These are phyloP conservation scores for Nidularia pulvinata DNA, from an alignment of 768 basidiomycete genomes.

Conservation along the genomic window DNA sequence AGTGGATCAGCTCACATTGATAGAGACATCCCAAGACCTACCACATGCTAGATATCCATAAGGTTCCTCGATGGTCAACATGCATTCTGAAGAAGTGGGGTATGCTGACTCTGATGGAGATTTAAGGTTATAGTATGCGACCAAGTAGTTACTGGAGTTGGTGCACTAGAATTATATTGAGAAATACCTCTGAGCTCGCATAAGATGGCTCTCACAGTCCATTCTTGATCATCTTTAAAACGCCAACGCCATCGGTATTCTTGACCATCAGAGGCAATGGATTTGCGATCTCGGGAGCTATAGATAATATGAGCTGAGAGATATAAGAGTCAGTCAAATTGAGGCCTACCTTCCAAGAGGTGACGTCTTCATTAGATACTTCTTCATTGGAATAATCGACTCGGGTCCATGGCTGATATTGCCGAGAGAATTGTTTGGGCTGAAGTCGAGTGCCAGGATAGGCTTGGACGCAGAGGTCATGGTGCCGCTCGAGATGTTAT, in stretches of 20 bases:
- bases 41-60: constrained; percentile 57
- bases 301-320: constrained; percentile 2
- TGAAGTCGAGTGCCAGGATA: constrained; percentile 50
- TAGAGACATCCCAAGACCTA: constrained; percentile 19
- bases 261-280: constrained; percentile 57
- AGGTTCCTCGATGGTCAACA: constrained; percentile 62
- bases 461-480: constrained; percentile 26
- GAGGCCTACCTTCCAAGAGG: constrained; percentile 38
- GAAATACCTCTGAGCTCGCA: background rate
- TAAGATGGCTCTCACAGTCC: constrained; percentile 49
- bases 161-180: constrained; percentile 42
- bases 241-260: constrained; percentile 63
- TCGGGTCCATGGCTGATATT: constrained; percentile 43
- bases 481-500: constrained; percentile 32
- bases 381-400: constrained; percentile 39
- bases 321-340: constrained; percentile 1
- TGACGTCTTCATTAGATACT: constrained; percentile 46
- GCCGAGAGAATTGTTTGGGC: constrained; percentile 46
- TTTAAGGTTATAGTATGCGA: constrained; percentile 64
- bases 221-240: constrained; percentile 50
- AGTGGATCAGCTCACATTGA: constrained; percentile 2
- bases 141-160: constrained; percentile 44
- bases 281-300: constrained; percentile 48
- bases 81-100: constrained; percentile 48
- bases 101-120: constrained; percentile 55